Conservation (phyloP, 768 basidiomycete genomes). For the Trichaptum fuscoviolaceum region DNA sequence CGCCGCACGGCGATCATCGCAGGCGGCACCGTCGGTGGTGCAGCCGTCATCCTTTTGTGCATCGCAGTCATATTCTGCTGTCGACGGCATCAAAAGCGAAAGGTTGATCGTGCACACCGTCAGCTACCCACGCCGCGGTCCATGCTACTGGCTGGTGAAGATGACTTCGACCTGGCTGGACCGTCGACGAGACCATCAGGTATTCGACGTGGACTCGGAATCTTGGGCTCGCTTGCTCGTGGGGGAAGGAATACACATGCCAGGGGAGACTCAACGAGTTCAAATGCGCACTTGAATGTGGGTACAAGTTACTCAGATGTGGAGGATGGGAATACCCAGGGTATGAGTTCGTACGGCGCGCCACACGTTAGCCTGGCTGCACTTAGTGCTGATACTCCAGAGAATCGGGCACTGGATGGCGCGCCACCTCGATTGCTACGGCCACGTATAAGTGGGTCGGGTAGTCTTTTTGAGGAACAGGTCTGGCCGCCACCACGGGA, state of each 20-base stretch:
- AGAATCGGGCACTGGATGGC: neutral
- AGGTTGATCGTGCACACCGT: neutral
- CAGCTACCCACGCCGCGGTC: neutral
- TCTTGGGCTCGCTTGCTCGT: neutral
- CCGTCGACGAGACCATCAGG: neutral
- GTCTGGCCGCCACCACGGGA: slow-evolving; percentile 10
- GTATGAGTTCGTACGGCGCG: neutral
- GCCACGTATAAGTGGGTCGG: slow-evolving; percentile 5
- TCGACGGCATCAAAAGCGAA: neutral
- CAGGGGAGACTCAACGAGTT: neutral
- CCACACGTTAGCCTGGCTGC: neutral
- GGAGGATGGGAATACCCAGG: neutral
- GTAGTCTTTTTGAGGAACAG: slow-evolving; percentile 6
- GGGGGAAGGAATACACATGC: neutral
- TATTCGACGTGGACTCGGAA: neutral
- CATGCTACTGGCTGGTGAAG: slow-evolving; percentile 3
- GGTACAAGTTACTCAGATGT: neutral
- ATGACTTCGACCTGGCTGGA: slow-evolving; percentile 1
- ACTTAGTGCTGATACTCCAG: neutral
- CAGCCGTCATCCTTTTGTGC: neutral
- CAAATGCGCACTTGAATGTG: neutral
- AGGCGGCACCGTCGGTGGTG: neutral
- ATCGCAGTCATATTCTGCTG: neutral
- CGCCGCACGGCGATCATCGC: slow-evolving; percentile 1
- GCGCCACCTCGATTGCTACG: slow-evolving; percentile 6